These are phyloP conservation scores for Coleophoma crateriformis DNA, from an alignment of 2,329 filamentous ascomycete species.

Conservation along the genomic window DNA sequence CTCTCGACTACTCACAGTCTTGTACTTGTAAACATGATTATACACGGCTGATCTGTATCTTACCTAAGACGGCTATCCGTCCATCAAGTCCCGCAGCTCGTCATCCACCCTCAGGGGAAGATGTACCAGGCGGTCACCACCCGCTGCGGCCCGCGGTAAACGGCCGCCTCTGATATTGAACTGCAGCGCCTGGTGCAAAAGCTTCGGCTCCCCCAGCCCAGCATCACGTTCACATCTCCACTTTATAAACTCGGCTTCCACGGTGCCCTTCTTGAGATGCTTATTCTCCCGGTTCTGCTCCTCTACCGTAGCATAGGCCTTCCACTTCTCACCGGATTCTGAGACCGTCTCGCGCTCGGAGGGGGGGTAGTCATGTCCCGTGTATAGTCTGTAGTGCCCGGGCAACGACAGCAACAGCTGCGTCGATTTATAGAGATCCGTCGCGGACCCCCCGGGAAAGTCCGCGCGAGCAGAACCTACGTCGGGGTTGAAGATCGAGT, in stretches of 20 bases:
- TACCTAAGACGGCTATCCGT: background rate
- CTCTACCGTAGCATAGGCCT: constrained; percentile 37
- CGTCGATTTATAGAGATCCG: constrained; percentile 37
- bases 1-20: no score
- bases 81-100: background rate
- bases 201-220: constrained; percentile 34
- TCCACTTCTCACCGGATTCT: constrained; percentile 17
- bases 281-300: constrained; percentile 42
- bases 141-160: background rate
- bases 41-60: no score
- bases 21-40: no score
- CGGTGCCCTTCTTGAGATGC: constrained; percentile 37
- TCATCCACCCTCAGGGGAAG: background rate
- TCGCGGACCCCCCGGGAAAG: constrained; percentile 45
- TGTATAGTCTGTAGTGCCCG: constrained; percentile 42
- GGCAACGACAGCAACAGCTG: constrained; percentile 36
- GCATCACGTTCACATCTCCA: constrained; percentile 38
- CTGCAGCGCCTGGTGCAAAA: constrained; percentile 46
- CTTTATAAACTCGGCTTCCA: constrained; percentile 37
- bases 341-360: constrained; percentile 16
- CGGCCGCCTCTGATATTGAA: constrained; percentile 40
- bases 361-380: constrained; percentile 49
- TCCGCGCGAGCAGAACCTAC: constrained; percentile 48
- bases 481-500: constrained; percentile 46
- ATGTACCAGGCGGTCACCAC: background rate